Percentiles rank a stretch among this genome's conserved stretches.
These are phyloP conservation scores for Penicillium arizonense DNA, from an alignment of 495 filamentous ascomycete species.

Conservation along the genomic window DNA sequence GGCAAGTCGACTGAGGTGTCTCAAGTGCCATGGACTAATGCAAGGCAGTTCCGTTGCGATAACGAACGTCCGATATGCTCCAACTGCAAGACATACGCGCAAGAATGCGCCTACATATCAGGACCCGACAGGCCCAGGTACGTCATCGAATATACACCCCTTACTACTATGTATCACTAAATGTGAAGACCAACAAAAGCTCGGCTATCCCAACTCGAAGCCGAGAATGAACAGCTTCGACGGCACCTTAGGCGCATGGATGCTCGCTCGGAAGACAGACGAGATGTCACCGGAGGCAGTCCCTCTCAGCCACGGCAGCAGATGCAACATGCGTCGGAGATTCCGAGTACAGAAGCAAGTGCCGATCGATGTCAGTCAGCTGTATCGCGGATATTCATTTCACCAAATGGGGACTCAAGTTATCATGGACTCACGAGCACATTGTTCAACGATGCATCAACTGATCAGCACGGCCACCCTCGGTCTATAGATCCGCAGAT, in stretches of 20 bases:
- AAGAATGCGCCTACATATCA: conserved; percentile 16
- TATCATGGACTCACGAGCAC: conserved; percentile 35
- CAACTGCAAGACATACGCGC: conserved; percentile 21
- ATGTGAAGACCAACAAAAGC: conserved; percentile 22
- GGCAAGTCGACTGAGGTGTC: conserved; percentile 8
- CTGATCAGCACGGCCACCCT: conserved; percentile 7
- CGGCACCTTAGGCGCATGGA: conserved; percentile 3
- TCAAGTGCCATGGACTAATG: neutral
- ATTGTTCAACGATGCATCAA: conserved; percentile 28
- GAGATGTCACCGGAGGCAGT: neutral
- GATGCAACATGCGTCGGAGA: neutral
- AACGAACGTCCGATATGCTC: conserved; percentile 27
- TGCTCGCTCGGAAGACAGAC: neutral
- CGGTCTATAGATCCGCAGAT: conserved; percentile 6
- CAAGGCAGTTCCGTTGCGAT: conserved; percentile 27
- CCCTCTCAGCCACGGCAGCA: neutral
- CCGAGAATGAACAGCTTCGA: conserved; percentile 25
- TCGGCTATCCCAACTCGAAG: conserved; percentile 22
- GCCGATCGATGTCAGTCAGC: conserved; percentile 11
- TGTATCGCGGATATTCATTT: conserved; percentile 23
- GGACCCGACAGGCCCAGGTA: conserved; percentile 16
- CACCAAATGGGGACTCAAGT: conserved; percentile 26
- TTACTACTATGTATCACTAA: neutral
- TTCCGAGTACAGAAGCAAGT: neutral
- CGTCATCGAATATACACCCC: neutral